Base-by-base conservation (phyloP, 306 rosid genomes). In the Potentilla sterilis region DNA sequence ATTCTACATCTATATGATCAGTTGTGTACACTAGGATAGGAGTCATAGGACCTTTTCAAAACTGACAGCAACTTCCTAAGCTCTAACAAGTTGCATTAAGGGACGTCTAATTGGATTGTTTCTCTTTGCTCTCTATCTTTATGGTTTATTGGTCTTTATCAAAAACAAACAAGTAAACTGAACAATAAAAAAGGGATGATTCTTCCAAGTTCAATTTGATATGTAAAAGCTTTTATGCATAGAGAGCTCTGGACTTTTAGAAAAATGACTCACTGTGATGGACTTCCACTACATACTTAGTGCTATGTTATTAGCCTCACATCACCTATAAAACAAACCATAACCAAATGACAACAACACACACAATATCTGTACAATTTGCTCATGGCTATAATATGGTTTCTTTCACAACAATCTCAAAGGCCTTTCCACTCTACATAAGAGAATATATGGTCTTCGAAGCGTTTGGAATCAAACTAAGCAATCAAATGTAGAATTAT, bases 201-300 rank as follows among this genome's bases (percentile, higher is more conserved):
- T 37, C 75, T 79, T 55, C 35, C 64, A 35, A 73, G 58, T 67
- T 57, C 44, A 38, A 69, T 58, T 32, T 74, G 69, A 59, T 59
- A 55, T 19, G 57, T 61, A 44, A 73, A 73, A 73, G 14, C 34
- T 61, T 21, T 12, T 37, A 16, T 2, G 28, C 73, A 55, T 13
- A n/a, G 24, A 51, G 59, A 62, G 44, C 73, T 64, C 34, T 64
- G 40, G 67, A 72, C 67, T 61, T 35, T 38, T 49, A 38, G n/a
- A 19, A 71, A 51, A 9, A 54, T 13, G 22, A 4, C 37, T 40
- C 22, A 11, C 21, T 66, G 68, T 79, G 68, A 9, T 73, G 74
- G 69, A 40, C 49, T 72, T 64, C 78, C 82, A 57, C 75, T 58
- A 69, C 40, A 42, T 52, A 72, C 77, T 32, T 28, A 4, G 38